These are phyloP conservation scores for Leishmania turanica DNA, from an alignment of 208 protist species.

Conservation along the genomic window DNA sequence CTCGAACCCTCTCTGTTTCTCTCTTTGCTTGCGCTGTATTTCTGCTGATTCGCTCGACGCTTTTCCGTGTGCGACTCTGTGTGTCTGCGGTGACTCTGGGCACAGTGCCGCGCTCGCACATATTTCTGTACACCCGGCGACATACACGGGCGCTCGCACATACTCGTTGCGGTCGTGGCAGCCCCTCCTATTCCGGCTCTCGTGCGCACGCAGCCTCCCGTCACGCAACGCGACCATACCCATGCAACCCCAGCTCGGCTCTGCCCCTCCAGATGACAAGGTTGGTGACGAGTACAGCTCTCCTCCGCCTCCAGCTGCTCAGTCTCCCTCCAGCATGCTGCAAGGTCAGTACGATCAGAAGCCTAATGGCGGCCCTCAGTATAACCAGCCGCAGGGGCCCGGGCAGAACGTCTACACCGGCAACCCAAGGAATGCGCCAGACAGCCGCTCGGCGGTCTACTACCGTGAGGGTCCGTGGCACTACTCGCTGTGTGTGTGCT, in stretches of 20 bases:
- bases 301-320: not conserved
- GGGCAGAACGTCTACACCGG: not conserved
- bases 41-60: not conserved
- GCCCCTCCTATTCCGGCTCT: not conserved
- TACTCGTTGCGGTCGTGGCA: not conserved
- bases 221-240: not conserved
- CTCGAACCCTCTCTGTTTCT: not conserved
- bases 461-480: slow-evolving; percentile 20
- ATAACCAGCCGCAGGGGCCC: not conserved
- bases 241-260: not conserved
- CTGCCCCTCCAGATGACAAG: not conserved
- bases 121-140: not conserved
- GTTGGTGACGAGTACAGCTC: not conserved
- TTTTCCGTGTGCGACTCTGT: not conserved
- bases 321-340: not conserved
- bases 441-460: fast-evolving
- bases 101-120: not conserved
- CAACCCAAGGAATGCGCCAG: not conserved
- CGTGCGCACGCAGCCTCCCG: not conserved
- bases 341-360: not conserved
- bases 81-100: not conserved
- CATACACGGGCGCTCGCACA: not conserved
- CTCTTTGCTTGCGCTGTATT: not conserved
- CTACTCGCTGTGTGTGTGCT: slow-evolving; percentile 42
- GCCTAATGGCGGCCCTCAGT: not conserved